Base-by-base conservation (phyloP, 352 stramenopile genomes). In the Salisapilia sapeloensis region DNA sequence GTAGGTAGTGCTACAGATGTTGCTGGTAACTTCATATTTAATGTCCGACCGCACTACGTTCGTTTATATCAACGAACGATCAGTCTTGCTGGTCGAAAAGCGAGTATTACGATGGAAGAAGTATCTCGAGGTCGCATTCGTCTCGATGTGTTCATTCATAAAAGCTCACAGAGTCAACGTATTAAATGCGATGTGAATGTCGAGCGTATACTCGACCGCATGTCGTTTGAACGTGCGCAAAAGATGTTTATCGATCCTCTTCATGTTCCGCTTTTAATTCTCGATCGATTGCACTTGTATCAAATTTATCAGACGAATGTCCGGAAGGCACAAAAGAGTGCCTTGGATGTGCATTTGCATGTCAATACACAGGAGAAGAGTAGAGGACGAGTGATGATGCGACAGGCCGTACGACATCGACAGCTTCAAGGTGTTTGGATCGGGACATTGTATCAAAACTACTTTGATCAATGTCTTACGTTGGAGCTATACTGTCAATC, bases 231-330 rank as follows among this genome's bases (percentile, higher is more conserved):
- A 7, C 40, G 53, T 24, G 42, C 60, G 5, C 42, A 33, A 1
- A 28, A 38, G n/a, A 16, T 50, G 1, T 63, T 69, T 15, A 35
- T 81, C 12, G 24, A 41, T 11, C 48, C 55, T 1, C 17, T 47
- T 13, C 23, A 29, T 1, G 38, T 81, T 6, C 53, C 66, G 4
- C 24, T 19, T 1, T 37, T 82, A 8, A 39, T 85, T 9, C 59
- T 85, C 19, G 64, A 82, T 37, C 58, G 70, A 4, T 32, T 85
- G 9, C 63, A 66, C 38, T 30, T 85, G 3, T 82, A 60, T 35
- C 47, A 51, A 4, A 12, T 41, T n/a, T n/a, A n/a, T n/a, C n/a
- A n/a, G 12, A 27, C 42, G 6, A 46, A 47, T 11, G 62, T 30
- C 14, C 35, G 30, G n/a, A 18, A 23, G 0, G 27, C 23, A 13